Conservation (phyloP, 441 rosid species). For the Gossypium trilobum region DNA sequence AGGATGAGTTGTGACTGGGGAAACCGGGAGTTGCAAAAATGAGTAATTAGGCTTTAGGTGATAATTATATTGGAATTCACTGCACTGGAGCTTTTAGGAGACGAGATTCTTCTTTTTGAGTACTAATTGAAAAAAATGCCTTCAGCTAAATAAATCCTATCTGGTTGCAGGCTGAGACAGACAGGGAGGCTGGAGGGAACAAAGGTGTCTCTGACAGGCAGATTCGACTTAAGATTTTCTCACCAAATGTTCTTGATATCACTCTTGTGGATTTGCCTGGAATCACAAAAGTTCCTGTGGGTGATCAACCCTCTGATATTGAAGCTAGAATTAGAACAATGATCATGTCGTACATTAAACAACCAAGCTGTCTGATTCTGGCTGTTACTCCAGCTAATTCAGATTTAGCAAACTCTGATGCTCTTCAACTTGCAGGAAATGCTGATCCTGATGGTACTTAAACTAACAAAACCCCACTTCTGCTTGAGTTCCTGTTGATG, state of each 20-base stretch:
- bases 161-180: conserved; percentile 58
- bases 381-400: conserved; percentile 86
- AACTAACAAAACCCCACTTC: neutral
- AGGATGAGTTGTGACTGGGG: neutral
- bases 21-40: neutral
- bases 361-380: conserved; percentile 69
- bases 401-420: conserved; percentile 90
- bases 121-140: neutral
- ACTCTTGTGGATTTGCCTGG: conserved; percentile 93
- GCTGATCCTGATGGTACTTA: conserved; percentile 84
- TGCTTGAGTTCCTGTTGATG: neutral
- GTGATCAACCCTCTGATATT: conserved; percentile 84
- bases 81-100: neutral
- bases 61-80: neutral
- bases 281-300: conserved; percentile 83
- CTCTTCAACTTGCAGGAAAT: conserved; percentile 76
- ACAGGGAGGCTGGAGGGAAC: conserved; percentile 65
- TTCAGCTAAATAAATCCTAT: neutral
- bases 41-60: conserved; percentile 6
- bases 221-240: conserved; percentile 72
- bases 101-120: neutral
- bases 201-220: conserved; percentile 80
- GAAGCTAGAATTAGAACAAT: conserved; percentile 84
- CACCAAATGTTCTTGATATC: conserved; percentile 84
- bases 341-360: conserved; percentile 83